Evolutionary conservation across 2,329 filamentous ascomycete genomes (phyloP), one percentile per base, ranked within the genome.

Genomic region (Aquanectria penicillioides): DNA sequence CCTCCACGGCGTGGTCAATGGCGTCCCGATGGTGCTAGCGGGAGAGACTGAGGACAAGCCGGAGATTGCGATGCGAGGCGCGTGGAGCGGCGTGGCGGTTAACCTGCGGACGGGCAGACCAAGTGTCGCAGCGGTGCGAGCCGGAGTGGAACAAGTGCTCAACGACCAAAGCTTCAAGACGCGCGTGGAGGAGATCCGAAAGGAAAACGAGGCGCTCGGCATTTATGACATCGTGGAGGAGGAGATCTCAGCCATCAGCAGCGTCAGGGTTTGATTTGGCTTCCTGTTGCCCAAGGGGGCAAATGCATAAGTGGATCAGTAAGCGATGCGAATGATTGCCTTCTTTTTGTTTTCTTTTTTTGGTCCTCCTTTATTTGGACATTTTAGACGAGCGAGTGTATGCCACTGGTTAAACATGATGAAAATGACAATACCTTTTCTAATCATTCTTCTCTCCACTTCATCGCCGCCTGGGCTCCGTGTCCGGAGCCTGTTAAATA

Each of bases 11-110:
- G 67, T 83, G 3, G 72, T 75, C 25, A 75, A 79, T 53, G 79
- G 80, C 1, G 77, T 82, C 17, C 81, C 81, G 2, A 75, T 83
- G 66, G 77, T 84, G 2, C 67, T 83, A 20, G 75, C 79, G 0
- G 81, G 81, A 1, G 66, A 69, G 15, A 73, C 69, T 20, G 75
- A 76, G 29, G 78, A 80, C 43, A 81, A 81, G 68, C 69, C 72
- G 3, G 77, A 81, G 61, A 75, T 79, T 11, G 72, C 73, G 2
- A 69, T 74, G 38, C 73, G 81, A 1, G 77, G 75, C 3, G 77
- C 80, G 57, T 78, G 71, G 66, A 73, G 77, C 1, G 81, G 81
- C 8, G 69, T 82, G 5, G 81, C 77, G 1, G 71, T 81, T 33
- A 81, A 83, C 62, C 68, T 84, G 17, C 62, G 66, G 28, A 78